Percentiles rank a stretch among this genome's conserved stretches.
These are phyloP conservation scores for Tremella yokohamensis DNA, from an alignment of 768 basidiomycete species.

Conservation along the genomic window DNA sequence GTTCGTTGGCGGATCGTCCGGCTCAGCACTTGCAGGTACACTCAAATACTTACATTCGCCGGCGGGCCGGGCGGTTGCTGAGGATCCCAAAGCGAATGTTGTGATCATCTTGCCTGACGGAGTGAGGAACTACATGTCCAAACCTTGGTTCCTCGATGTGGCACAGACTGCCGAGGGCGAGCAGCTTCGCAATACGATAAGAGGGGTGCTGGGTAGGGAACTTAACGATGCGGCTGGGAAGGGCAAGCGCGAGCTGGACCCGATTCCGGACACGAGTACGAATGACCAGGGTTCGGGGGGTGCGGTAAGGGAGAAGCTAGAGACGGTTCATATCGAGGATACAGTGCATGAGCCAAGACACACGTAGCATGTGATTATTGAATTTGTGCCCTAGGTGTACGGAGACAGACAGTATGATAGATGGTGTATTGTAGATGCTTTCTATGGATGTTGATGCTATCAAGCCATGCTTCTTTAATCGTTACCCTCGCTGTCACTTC, in stretches of 20 bases:
- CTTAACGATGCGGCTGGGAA: conserved; percentile 20
- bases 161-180: conserved; percentile 13
- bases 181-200: conserved; percentile 23
- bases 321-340: conserved; percentile 2
- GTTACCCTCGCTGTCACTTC: no score
- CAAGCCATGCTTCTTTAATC: no score
- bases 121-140: conserved; percentile 91
- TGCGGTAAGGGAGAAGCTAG: background rate
- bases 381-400: no score
- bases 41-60: conserved; percentile 71
- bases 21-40: conserved; percentile 75
- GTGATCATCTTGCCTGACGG: conserved; percentile 87
- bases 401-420: no score
- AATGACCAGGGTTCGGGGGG: conserved; percentile 2
- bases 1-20: conserved; percentile 89
- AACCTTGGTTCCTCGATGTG: conserved; percentile 74
- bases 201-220: conserved; percentile 29
- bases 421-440: no score
- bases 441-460: no score
- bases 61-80: conserved; percentile 61
- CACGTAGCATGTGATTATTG: no score
- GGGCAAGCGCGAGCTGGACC: background rate
- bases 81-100: conserved; percentile 73
- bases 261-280: background rate
- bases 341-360: background rate